Evolutionary conservation across 2,329 filamentous ascomycete species (phyloP).

Genomic region (Canariomyces notabilis): DNA sequence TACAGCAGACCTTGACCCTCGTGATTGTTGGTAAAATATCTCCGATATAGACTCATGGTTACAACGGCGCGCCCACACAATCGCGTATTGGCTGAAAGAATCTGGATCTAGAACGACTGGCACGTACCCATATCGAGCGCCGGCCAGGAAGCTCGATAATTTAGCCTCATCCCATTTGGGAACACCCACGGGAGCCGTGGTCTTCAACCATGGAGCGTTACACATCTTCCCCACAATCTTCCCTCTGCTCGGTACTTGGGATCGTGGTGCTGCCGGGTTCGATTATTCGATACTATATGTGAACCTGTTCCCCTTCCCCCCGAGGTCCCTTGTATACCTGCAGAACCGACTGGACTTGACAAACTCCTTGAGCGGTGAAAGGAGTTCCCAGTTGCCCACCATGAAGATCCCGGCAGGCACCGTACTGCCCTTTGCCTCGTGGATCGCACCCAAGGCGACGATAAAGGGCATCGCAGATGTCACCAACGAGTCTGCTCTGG

Average conservation of each 20-base stretch:
- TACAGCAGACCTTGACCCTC: not conserved
- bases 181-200: not conserved
- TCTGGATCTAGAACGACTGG: too few relatives aligned
- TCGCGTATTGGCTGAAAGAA: not conserved
- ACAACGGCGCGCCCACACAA: not conserved
- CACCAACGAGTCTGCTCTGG: slow-evolving; percentile 5
- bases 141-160: slow-evolving; percentile 2
- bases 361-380: too few relatives aligned
- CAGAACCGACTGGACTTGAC: not conserved
- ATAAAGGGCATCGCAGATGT: slow-evolving; percentile 9
- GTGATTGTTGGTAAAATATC: not conserved
- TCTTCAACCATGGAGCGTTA: slow-evolving; percentile 15
- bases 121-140: not conserved
- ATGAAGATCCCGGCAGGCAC: slow-evolving; percentile 19
- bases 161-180: slow-evolving; percentile 11
- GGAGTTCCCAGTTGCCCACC: not conserved
- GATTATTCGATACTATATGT: not conserved
- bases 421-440: slow-evolving; percentile 17
- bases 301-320: not conserved
- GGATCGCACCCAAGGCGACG: slow-evolving; percentile 16
- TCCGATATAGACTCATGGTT: not conserved
- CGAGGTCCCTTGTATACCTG: not conserved
- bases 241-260: slow-evolving; percentile 18
- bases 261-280: not conserved
- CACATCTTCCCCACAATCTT: slow-evolving; percentile 9